Base-by-base conservation (phyloP, 75 land plant species). In the Ceratopteris richardii region DNA sequence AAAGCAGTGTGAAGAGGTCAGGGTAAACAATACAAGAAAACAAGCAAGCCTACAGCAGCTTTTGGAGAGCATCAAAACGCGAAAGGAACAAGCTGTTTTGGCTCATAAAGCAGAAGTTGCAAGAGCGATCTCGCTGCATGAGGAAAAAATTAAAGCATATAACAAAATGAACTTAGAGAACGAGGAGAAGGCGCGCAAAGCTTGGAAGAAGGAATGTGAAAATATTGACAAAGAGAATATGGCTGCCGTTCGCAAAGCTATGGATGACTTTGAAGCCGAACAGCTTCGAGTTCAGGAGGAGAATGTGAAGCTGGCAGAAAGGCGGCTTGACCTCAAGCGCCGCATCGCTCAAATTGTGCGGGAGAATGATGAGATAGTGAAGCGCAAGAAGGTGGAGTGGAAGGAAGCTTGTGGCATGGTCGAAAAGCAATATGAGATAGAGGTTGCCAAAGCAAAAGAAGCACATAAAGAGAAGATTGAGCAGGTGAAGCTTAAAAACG, bases 321-420 rank as follows among this genome's bases (percentile, higher is more conserved):
- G 44, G 26, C 39, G 61, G 31, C 24, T 48, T 11, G 69, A 16
- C 10, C 39, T 58, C 6, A 31, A 50, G 42, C 33, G 44, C 37
- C 27, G 40, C 23, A 57, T 51, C 6, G 39, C 36, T n/a, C 65
- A 53, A 56, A 27, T 61, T 22, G 58, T 52, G n/a, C 21, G 24
- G 18, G 11, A 39, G 7, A 69, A 69, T 39, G 71, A 69, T 13
- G 64, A 61, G 57, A 29, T 61, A 17, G 51, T 52, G 31, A 61
- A 54, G 46, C 19, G 26, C 20, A 69, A 54, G 58, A 69, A 69
- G n/a, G 42, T 55, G 23, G 28, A 61, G 21, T 69, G 71, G 71
- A 53, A 39, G 58, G 31, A 60, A 48, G 44, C 21, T 6, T 54
- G 71, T 29, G 54, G 1, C 1, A 0, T 16, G 1, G 56, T 28